phyloP scores from a whole-genome alignment of 2,329 filamentous ascomycete genomes.

The Neoarthrinium moseri region DNA sequence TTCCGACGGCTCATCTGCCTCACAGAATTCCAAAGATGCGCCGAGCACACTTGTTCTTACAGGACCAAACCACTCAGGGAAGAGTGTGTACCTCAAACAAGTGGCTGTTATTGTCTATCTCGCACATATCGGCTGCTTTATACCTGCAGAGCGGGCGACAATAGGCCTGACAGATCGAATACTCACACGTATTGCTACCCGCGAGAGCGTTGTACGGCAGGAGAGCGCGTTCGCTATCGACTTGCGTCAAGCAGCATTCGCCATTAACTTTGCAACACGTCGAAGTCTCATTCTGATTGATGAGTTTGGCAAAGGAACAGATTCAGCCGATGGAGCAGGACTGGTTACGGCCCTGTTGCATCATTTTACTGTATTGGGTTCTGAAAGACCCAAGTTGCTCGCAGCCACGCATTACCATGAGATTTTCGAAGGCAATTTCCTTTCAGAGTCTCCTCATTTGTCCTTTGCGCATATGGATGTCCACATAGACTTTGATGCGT shows the following conservation, averaged over 20 bases:
- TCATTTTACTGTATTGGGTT: conserved; percentile 49
- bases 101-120: conserved; percentile 87
- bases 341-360: conserved; percentile 57
- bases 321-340: conserved; percentile 55
- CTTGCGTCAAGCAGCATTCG: conserved; percentile 79
- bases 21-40: conserved; percentile 15
- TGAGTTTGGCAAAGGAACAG: conserved; percentile 76
- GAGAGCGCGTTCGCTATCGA: conserved; percentile 73
- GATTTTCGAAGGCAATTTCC: conserved; percentile 64
- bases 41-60: conserved; percentile 80
- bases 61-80: conserved; percentile 94
- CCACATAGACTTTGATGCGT: conserved; percentile 51
- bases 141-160: conserved; percentile 73
- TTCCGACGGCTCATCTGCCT: not conserved
- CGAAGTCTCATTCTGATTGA: conserved; percentile 86
- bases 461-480: conserved; percentile 73
- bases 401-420: conserved; percentile 68
- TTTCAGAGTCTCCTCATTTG: conserved; percentile 50
- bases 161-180: conserved; percentile 94
- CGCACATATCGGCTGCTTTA: conserved; percentile 89
- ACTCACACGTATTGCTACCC: conserved; percentile 77
- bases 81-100: conserved; percentile 94
- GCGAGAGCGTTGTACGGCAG: conserved; percentile 57
- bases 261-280: conserved; percentile 70
- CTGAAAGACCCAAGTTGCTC: conserved; percentile 53